A percentile compares a stretch with the other conserved stretches of the same genome.
Evolutionary conservation across 2,329 filamentous ascomycete genomes (phyloP).

Genomic region (Ceratocystis colombiana): DNA sequence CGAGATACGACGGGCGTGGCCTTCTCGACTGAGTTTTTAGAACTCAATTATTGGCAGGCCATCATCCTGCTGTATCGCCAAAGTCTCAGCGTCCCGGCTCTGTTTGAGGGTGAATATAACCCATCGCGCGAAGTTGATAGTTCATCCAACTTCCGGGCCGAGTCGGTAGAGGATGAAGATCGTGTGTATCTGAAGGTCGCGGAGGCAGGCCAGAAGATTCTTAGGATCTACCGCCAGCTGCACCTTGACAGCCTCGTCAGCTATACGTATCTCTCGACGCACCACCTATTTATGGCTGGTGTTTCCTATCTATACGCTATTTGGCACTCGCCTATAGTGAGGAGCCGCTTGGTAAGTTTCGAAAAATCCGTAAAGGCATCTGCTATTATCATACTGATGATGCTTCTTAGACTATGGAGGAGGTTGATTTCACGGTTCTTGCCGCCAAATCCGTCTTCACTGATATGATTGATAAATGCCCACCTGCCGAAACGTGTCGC

Average conservation of each 20-base stretch:
- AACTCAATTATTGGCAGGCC: constrained; percentile 96
- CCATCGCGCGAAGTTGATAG: constrained; percentile 55
- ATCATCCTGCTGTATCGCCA: constrained; percentile 93
- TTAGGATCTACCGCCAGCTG: constrained; percentile 81
- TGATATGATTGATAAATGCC: constrained; percentile 88
- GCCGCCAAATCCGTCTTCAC: constrained; percentile 86
- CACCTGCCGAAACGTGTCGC: constrained; percentile 84
- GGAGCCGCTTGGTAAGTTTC: constrained; percentile 67
- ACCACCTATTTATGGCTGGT: constrained; percentile 95
- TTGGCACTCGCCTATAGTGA: constrained; percentile 86
- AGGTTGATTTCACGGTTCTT: constrained; percentile 94
- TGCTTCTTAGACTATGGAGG: constrained; percentile 62
- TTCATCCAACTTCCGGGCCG: constrained; percentile 48
- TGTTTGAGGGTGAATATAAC: constrained; percentile 70
- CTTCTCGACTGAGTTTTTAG: constrained; percentile 81
- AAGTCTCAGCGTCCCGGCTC: constrained; percentile 72
- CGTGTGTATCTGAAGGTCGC: constrained; percentile 89
- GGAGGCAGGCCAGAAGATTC: constrained; percentile 83
- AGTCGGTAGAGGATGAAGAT: constrained; percentile 73
- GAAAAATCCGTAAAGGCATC: not conserved
- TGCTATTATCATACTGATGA: constrained; percentile 29
- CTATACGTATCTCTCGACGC: constrained; percentile 89
- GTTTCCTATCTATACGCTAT: constrained; percentile 94
- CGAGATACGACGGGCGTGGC: constrained; percentile 72
- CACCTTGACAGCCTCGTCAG: constrained; percentile 84